Evolutionary conservation across 495 filamentous ascomycete genomes (phyloP).

Genomic region (Aspergillus avenaceus): DNA sequence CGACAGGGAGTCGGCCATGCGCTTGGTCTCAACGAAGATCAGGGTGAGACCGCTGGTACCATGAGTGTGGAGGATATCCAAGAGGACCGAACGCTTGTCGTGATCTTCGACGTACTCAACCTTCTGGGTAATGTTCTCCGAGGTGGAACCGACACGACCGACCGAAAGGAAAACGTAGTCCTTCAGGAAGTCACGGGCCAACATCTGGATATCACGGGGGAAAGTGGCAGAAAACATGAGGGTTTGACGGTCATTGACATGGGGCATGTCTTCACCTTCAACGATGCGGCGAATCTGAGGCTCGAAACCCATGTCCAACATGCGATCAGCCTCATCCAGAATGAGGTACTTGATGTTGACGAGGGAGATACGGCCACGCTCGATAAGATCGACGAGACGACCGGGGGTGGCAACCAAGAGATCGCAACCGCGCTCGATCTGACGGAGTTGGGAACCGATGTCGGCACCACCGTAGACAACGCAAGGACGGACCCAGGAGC

Average conservation of each 20-base stretch:
- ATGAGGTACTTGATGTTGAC: slow-evolving; percentile 98
- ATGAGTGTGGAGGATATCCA: slow-evolving; percentile 96
- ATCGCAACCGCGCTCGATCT: slow-evolving; percentile 97
- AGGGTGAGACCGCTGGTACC: slow-evolving; percentile 79
- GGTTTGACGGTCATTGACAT: slow-evolving; percentile 79
- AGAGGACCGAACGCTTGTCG: slow-evolving; percentile 95
- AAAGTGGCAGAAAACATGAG: slow-evolving; percentile 99
- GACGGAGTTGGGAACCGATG: slow-evolving; percentile 91
- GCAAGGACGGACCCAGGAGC: slow-evolving; percentile 96
- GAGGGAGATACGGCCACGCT: slow-evolving; percentile 95
- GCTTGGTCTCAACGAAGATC: slow-evolving; percentile 99
- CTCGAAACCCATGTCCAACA: slow-evolving; percentile 99
- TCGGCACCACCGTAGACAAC: slow-evolving; percentile 99
- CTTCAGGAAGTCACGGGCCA: slow-evolving; percentile 95
- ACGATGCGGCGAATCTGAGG: slow-evolving; percentile 98
- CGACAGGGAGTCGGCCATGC: slow-evolving; percentile 95
- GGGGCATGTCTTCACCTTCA: slow-evolving; percentile 96
- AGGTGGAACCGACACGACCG: slow-evolving; percentile 98
- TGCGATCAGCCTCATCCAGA: slow-evolving; percentile 97
- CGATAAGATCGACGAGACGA: slow-evolving; percentile 94
- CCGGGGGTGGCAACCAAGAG: slow-evolving; percentile 95
- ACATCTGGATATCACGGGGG: slow-evolving; percentile 98
- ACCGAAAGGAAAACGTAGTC: slow-evolving; percentile 98
- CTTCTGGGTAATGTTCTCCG: slow-evolving; percentile 99
- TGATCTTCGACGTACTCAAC: slow-evolving; percentile 95